Base-by-base conservation (phyloP, 139 green algal genomes). In the Chlorella vulgaris region DNA sequence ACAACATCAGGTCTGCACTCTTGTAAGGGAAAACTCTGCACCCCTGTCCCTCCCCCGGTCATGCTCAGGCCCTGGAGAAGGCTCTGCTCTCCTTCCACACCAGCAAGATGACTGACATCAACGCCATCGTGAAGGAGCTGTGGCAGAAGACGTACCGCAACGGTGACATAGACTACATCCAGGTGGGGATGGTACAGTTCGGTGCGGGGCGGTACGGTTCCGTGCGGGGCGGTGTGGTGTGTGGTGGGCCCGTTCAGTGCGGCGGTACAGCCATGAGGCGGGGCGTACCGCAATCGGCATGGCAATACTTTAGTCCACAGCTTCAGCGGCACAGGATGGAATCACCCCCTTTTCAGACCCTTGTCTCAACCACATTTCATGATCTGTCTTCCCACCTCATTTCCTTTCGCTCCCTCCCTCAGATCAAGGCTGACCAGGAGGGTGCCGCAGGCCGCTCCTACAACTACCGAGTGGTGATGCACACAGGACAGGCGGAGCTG, bases 141-240 rank as follows among this genome's bases (percentile, higher is more conserved):
- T 99, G 97, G 97, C 96, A 99, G 88, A 97, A 97, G 87, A 99
- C 95, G 21, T 99, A 99, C 91, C 87, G 95, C 35, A 90, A 93
- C 66, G 87, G 91, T 58, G 96, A 99, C 88, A 99, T 99, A 62
- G 95, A 99, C 85, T 96, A 94, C 90, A 97, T 99, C 47, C 86
- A 95, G 79, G 90, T 90, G 28, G 79, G 26, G 31, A 51, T 5
- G 33, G 19, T 21, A 29, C 4, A 3, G 26, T 28, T 3, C 3
- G 60, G 2, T 36, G 60, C 19, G 60, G 22, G 15, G 60, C n/a
- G n/a, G n/a, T n/a, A n/a, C n/a, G n/a, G n/a, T n/a, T n/a, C n/a
- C n/a, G n/a, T n/a, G n/a, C n/a, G n/a, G n/a, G n/a, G n/a, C n/a
- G n/a, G n/a, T n/a, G n/a, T n/a, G n/a, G n/a, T n/a, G n/a, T n/a